These are phyloP conservation scores for Epichloe sp. DNA, from an alignment of 2,329 filamentous ascomycete species.

Conservation along the genomic window DNA sequence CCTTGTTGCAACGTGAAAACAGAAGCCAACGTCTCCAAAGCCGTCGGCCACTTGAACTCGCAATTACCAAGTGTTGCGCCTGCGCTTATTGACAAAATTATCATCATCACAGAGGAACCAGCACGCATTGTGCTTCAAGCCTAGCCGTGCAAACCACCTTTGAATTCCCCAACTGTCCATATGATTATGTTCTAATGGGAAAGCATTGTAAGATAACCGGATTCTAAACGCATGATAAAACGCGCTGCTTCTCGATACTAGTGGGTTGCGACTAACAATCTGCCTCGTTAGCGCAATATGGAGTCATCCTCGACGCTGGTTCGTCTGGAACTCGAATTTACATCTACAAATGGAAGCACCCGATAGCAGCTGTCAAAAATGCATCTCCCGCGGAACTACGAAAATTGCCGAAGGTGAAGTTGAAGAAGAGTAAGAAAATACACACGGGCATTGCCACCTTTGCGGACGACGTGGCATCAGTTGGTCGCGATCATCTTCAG, in stretches of 20 bases:
- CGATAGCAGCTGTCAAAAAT: constrained; percentile 48
- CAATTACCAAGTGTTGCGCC: neutral
- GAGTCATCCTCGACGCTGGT: constrained; percentile 92
- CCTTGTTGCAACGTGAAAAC: too few relatives aligned
- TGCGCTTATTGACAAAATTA: neutral
- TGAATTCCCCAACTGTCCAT: neutral
- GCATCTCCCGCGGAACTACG: constrained; percentile 30
- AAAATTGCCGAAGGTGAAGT: constrained; percentile 65
- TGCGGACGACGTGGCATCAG: constrained; percentile 57
- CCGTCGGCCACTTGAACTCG: neutral
- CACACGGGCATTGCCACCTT: constrained; percentile 88
- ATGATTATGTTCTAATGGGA: constrained; percentile 12
- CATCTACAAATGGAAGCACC: constrained; percentile 86
- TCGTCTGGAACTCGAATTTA: constrained; percentile 94
- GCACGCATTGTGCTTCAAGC: neutral
- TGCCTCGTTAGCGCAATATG: constrained; percentile 50
- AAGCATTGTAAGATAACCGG: constrained; percentile 15
- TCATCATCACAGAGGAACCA: neutral
- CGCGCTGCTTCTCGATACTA: neutral
- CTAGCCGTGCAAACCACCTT: neutral
- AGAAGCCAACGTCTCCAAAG: too few relatives aligned
- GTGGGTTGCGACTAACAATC: neutral
- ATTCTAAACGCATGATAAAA: neutral
- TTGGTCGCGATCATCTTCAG: constrained; percentile 73
- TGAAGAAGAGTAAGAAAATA: constrained; percentile 86